Percentiles rank a stretch among this genome's conserved stretches.
These are phyloP conservation scores for Coniferiporia sulphurascens DNA, from an alignment of 1,284 basidiomycete genomes.

Conservation along the genomic window DNA sequence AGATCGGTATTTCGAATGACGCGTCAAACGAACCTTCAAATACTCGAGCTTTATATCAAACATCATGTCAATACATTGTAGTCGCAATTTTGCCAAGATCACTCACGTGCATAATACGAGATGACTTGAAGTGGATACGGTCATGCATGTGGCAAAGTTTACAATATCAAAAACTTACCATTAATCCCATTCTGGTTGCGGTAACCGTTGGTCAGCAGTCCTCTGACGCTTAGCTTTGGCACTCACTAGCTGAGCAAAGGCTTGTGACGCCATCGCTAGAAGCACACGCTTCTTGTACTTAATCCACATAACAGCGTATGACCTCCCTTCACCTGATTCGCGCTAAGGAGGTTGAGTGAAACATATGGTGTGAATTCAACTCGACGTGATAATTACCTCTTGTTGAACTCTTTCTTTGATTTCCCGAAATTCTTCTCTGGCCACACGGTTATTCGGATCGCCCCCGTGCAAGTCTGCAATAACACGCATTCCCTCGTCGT, in stretches of 20 bases:
- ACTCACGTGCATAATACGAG: conserved; percentile 89
- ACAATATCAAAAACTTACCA: conserved; percentile 39
- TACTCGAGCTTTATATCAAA: conserved; percentile 52
- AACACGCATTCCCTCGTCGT: conserved; percentile 82
- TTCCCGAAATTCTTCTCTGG: conserved; percentile 85
- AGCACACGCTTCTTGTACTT: conserved; percentile 86
- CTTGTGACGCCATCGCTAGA: conserved; percentile 96
- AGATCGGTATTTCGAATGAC: not conserved
- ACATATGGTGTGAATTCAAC: not conserved
- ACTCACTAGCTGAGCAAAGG: conserved; percentile 88
- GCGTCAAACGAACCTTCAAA: conserved; percentile 64
- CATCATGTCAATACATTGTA: conserved; percentile 11
- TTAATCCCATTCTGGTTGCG: conserved; percentile 78
- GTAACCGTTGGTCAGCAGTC: conserved; percentile 16
- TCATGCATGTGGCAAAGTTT: too few species aligned
- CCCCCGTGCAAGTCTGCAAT: conserved; percentile 90
- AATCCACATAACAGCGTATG: conserved; percentile 84
- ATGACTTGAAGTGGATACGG: conserved; percentile 54
- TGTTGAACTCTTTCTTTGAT: conserved; percentile 85
- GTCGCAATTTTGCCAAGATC: not conserved
- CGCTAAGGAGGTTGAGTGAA: conserved; percentile 40
- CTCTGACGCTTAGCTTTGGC: not conserved
- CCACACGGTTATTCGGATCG: conserved; percentile 66
- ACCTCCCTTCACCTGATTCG: conserved; percentile 72
- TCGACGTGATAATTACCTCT: conserved; percentile 53